A percentile compares a stretch with the other conserved stretches of the same genome.
These are phyloP conservation scores for Coemansia sp. DNA, from an alignment of 192 early-diverging fungal species.

Conservation along the genomic window DNA sequence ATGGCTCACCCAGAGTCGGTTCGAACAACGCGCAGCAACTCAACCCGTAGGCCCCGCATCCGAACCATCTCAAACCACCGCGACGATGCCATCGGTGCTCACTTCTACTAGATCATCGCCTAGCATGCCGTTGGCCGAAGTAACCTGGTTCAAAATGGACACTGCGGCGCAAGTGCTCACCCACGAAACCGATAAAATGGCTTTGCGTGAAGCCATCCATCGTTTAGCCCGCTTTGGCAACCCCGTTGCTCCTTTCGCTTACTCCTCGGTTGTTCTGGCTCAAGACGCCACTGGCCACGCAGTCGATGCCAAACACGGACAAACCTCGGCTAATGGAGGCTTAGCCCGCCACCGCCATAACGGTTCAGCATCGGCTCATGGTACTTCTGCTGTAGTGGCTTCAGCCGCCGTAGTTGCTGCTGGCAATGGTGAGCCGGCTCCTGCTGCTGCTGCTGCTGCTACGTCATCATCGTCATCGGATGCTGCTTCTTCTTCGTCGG, in stretches of 20 bases:
- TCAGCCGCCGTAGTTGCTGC: background rate
- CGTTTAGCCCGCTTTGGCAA: constrained; percentile 21
- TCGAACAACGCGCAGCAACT: constrained; percentile 32
- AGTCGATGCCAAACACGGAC: background rate
- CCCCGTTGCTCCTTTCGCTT: constrained; percentile 18
- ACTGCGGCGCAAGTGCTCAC: constrained; percentile 50
- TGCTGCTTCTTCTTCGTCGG: constrained; percentile 3
- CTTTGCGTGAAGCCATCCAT: constrained; percentile 47
- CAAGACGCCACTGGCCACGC: background rate
- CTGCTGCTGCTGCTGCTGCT: background rate
- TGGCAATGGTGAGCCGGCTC: background rate
- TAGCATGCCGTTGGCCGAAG: constrained; percentile 31
- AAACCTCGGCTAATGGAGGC: background rate
- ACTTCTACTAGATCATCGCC: background rate
- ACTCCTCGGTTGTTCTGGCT: constrained; percentile 13
- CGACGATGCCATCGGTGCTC: background rate
- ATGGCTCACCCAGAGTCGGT: constrained; percentile 45
- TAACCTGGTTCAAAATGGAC: constrained; percentile 56
- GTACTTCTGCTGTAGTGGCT: background rate
- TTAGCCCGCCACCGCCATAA: background rate
- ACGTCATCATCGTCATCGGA: background rate
- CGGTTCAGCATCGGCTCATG: background rate
- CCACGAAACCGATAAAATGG: constrained; percentile 43
- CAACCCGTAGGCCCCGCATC: constrained; percentile 30
- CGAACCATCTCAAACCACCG: background rate